Percentiles rank a stretch among this genome's conserved stretches.
These are phyloP conservation scores for Sphagnum fallax DNA, from an alignment of 228 moss, liverwort and hornwort species.

Conservation along the genomic window DNA sequence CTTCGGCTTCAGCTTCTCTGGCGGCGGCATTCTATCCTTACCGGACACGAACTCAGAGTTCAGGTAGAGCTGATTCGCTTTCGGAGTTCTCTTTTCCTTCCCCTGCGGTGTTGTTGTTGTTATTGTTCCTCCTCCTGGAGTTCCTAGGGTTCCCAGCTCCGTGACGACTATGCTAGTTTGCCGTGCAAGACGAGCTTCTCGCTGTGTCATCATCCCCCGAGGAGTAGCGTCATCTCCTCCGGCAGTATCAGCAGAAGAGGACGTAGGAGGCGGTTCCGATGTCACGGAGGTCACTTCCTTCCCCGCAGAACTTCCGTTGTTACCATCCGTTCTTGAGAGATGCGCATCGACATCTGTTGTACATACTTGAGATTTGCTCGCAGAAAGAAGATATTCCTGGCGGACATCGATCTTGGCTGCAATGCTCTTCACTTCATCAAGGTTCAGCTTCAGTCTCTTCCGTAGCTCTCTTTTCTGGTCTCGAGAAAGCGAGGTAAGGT, in stretches of 20 bases:
- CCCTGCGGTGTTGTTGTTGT: neutral
- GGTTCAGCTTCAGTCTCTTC: conserved; percentile 14
- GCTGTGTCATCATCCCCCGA: neutral
- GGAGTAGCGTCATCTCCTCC: neutral
- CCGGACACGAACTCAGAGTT: conserved; percentile 21
- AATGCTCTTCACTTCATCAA: conserved; percentile 14
- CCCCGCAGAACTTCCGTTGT: conserved; percentile 7
- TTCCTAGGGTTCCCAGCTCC: conserved; percentile 1
- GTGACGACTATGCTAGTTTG: conserved; percentile 17
- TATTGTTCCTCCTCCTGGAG: conserved; percentile 1
- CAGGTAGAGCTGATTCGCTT: conserved; percentile 15
- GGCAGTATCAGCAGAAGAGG: conserved; percentile 11
- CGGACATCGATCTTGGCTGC: conserved; percentile 17
- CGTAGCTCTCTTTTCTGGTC: conserved; percentile 19
- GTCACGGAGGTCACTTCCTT: conserved; percentile 11
- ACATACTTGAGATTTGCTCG: neutral
- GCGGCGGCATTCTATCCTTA: conserved; percentile 12
- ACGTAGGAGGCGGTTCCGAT: neutral
- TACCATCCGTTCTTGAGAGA: conserved; percentile 5
- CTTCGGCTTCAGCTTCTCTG: conserved; percentile 14
- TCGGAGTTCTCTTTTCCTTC: conserved; percentile 19
- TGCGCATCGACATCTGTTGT: conserved; percentile 11
- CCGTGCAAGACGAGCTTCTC: conserved; percentile 9
- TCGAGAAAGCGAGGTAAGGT: neutral
- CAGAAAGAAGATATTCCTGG: conserved; percentile 11